phyloP scores from a whole-genome alignment of 106 monocot species.

The Triglochin maritima region DNA sequence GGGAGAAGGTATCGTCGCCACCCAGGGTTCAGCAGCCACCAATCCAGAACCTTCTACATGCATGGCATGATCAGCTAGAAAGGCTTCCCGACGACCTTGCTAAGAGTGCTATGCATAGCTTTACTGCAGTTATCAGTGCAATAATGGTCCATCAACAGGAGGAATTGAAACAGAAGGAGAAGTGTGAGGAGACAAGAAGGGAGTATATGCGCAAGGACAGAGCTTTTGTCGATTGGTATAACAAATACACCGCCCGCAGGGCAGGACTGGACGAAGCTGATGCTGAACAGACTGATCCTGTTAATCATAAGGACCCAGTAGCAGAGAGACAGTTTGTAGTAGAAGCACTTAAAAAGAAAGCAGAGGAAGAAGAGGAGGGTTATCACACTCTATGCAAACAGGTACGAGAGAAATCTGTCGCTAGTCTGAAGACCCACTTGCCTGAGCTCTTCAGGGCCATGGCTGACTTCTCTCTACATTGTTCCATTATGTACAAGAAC shows the following conservation, averaged over 20 bases:
- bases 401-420: conserved; percentile 66
- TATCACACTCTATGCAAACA: conserved; percentile 41
- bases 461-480: conserved; percentile 37
- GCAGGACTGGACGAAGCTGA: conserved; percentile 9
- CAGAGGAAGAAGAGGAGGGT: conserved; percentile 38
- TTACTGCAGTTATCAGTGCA: conserved; percentile 43
- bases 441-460: conserved; percentile 70
- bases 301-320: conserved; percentile 33
- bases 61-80: conserved; percentile 70
- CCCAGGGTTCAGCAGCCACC: conserved; percentile 18
- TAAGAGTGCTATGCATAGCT: conserved; percentile 36
- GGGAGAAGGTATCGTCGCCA: conserved; percentile 59
- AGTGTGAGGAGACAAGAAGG: conserved; percentile 43
- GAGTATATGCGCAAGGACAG: conserved; percentile 32
- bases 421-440: conserved; percentile 47
- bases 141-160: conserved; percentile 53
- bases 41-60: conserved; percentile 44
- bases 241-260: not conserved
- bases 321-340: conserved; percentile 35
- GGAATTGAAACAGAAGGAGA: conserved; percentile 54
- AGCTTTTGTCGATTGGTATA: conserved; percentile 58
- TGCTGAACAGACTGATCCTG: conserved; percentile 10
- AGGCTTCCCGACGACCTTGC: conserved; percentile 49
- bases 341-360: conserved; percentile 34
- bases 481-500: conserved; percentile 47